Evolutionary conservation across 164 flowering plant genomes (phyloP), one percentile per base, ranked within the genome.

Genomic region (Houttuynia cordata): DNA sequence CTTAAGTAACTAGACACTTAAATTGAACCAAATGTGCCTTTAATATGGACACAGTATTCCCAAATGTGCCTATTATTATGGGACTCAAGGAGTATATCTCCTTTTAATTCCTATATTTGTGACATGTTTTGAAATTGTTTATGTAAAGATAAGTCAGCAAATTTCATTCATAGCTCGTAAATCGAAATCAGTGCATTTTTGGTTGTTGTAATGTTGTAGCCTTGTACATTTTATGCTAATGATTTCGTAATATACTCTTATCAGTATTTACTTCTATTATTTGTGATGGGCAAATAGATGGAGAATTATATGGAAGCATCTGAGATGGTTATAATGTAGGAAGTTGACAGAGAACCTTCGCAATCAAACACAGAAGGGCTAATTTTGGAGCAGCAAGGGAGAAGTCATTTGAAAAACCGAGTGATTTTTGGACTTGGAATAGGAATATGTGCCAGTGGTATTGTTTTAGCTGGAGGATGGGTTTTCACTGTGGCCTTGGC

Each of bases 381-480:
- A 13, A 68, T 15, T 59, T 62, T 67, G 7, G 82, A 81, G 63
- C 70, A 20, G 30, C 70, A 77, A 58, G 73, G 66, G 70, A 76
- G 76, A 25, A 83, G 83, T 69, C 93, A 91, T 71, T 74, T 91
- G 71, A 80, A 70, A 80, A 87, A 85, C 57, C 80, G 99, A 59
- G 63, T 94, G 56, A 54, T 84, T 62, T 91, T 81, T 74, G 99
- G 99, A 56, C 75, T 94, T 62, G 95, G 77, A 50, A 88, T 94
- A 30, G 76, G 76, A 19, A 10, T 67, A 34, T 57, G 70, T 0
- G 71, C 58, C n/a, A 73, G 66, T 3, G 77, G 71, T 30, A 60
- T 70, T 57, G 80, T 81, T 17, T 74, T 81, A 39, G 76, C 81
- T n/a, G 85, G 85, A 62, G 82, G 81, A 65, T 87, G 96, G 97